Evolutionary conservation across 257 asterid genomes (phyloP).

Genomic region (Ilex aquifolium): DNA sequence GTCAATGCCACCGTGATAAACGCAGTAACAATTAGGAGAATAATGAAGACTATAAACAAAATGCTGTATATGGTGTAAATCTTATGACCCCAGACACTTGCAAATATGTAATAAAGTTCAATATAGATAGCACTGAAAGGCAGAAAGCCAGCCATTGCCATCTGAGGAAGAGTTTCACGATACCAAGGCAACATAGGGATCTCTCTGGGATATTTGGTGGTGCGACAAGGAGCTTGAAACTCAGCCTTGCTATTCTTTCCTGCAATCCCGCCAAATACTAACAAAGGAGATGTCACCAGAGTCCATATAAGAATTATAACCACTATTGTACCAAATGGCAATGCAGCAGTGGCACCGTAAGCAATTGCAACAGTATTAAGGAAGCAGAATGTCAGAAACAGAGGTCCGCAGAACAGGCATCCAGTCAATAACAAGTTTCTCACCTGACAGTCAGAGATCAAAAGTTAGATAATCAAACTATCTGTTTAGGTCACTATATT

Average conservation of each 20-base stretch:
- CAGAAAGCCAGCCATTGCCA: slow-evolving; percentile 95
- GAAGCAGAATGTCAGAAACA: slow-evolving; percentile 68
- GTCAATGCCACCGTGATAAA: slow-evolving; percentile 85
- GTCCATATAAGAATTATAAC: slow-evolving; percentile 85
- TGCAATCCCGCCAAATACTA: slow-evolving; percentile 81
- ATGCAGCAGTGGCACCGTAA: slow-evolving; percentile 81
- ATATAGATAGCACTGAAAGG: slow-evolving; percentile 92
- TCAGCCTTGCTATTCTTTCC: slow-evolving; percentile 85
- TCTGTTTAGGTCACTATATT: too few species aligned
- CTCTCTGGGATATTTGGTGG: slow-evolving; percentile 84
- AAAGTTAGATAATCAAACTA: background rate
- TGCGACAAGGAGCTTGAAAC: slow-evolving; percentile 84
- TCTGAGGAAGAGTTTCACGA: slow-evolving; percentile 75
- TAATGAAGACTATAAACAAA: slow-evolving; percentile 77
- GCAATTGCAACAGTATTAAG: slow-evolving; percentile 81
- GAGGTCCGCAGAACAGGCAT: slow-evolving; percentile 74
- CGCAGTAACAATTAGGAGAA: slow-evolving; percentile 82
- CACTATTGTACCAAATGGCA: slow-evolving; percentile 83
- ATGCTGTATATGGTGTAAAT: slow-evolving; percentile 87
- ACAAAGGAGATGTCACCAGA: slow-evolving; percentile 72
- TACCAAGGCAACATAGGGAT: slow-evolving; percentile 84
- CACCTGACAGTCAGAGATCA: slow-evolving; percentile 38
- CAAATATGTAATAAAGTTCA: slow-evolving; percentile 87
- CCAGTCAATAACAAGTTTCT: slow-evolving; percentile 68
- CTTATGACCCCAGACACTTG: slow-evolving; percentile 94